phyloP scores from a whole-genome alignment of 306 rosid genomes.

The Leucaena leucocephala region DNA sequence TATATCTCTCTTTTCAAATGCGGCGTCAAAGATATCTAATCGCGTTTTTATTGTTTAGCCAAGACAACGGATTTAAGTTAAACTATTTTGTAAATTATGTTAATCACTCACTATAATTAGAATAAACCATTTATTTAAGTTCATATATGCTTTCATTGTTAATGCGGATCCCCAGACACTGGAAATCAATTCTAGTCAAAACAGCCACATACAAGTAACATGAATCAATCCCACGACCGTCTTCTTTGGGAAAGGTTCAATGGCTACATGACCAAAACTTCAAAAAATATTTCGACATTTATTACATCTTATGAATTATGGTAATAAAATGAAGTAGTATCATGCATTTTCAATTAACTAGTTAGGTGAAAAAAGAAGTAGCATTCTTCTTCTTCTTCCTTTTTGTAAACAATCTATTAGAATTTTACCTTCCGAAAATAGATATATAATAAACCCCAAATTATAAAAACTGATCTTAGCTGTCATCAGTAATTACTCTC shows the following conservation, averaged over 20 bases:
- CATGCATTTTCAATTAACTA: not conserved
- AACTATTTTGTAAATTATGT: too few species aligned
- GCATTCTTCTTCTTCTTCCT: too few species aligned
- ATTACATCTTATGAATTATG: not conserved
- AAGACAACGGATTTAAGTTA: not conserved
- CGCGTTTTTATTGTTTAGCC: not conserved
- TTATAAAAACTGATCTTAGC: too few species aligned
- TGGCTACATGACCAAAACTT: not conserved
- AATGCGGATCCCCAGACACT: not conserved
- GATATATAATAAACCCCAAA: too few species aligned
- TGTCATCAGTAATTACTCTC: too few species aligned
- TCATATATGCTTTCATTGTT: not conserved
- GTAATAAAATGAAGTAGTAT: not conserved
- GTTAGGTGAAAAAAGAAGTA: not conserved
- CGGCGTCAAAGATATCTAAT: not conserved
- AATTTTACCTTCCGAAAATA: too few species aligned
- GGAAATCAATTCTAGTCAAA: not conserved
- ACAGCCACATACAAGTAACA: not conserved
- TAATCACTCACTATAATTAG: not conserved
- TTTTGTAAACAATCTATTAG: too few species aligned
- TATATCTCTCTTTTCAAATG: not conserved
- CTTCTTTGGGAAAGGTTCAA: not conserved
- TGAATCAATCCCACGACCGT: not conserved
- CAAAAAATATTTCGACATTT: not conserved
- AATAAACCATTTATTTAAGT: not conserved